Base-by-base conservation (phyloP, 306 rosid species). In the Dalbergia cochinchinensis region DNA sequence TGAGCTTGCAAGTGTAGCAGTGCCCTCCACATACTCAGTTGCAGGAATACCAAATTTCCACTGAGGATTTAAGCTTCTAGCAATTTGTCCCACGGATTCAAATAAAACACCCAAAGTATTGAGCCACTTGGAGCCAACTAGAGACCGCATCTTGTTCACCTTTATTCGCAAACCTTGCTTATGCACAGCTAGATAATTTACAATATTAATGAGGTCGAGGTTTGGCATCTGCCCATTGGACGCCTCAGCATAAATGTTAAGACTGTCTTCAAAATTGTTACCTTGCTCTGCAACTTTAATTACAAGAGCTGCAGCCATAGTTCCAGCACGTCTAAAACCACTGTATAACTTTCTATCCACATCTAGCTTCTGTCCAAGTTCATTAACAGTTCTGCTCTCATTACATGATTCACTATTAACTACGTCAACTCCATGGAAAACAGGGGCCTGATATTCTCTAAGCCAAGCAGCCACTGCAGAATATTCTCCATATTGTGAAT, bases 161-260 rank as follows among this genome's bases (percentile, higher is more conserved):
- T 91, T 91, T 63, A 88, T 86, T 80, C 81, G 85, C 79, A 95
- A 85, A 72, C 98, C 96, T 77, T 89, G 98, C 87, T 91, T 90
- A 82, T 95, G 95, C 41, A 89, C 96, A 2, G 98, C 96, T 70
- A 93, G 79, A 83, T 90, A 90, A 81, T 91, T 93, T 66, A 95
- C 98, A 10, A 90, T 83, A 89, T 95, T 95, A 87, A 95, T 88
- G 72, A 95, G 97, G 83, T 95, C 99, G 22, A 95, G 97, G 81
- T 93, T 95, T 68, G 97, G 98, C 98, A 95, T 95, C 90, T 93
- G 96, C 37, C 99, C 98, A 5, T 95, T 95, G 47, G 99, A 91
- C 45, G 96, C 94, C 87, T 95, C 99, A 9, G 99, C 96, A 83
- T 89, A 90, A 71, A 93, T 82, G 83, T 84, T 82, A 26, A 95